Evolutionary conservation across 441 rosid genomes (phyloP).

Genomic region (Rhodomyrtus psidioides): DNA sequence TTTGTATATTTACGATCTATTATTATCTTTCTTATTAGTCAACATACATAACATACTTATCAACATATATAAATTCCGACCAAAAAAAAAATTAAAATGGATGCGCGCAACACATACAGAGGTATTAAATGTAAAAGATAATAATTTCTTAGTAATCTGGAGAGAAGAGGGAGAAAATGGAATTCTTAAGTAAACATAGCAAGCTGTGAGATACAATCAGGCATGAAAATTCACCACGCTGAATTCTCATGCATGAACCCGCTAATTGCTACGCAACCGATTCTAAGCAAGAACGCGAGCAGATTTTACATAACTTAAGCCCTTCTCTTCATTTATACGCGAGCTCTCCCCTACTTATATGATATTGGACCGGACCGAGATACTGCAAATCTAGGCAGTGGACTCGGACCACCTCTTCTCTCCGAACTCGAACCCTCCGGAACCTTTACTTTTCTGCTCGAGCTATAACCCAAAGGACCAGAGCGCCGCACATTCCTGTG

Average conservation of each 20-base stretch:
- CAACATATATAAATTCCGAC: too few relatives aligned
- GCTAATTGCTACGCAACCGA: background rate
- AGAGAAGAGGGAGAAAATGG: too few relatives aligned
- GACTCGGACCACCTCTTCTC: slow-evolving; percentile 86
- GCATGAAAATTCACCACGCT: background rate
- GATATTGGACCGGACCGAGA: slow-evolving; percentile 96
- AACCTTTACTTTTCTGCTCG: slow-evolving; percentile 59
- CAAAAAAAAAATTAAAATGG: too few relatives aligned
- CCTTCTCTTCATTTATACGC: background rate
- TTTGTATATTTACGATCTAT: too few relatives aligned
- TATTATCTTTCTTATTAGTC: too few relatives aligned
- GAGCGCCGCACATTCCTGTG: slow-evolving; percentile 72
- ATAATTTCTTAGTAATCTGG: too few relatives aligned
- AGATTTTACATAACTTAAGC: background rate
- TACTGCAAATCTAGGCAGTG: slow-evolving; percentile 86
- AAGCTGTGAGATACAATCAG: background rate
- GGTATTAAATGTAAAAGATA: too few relatives aligned
- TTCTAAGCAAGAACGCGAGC: background rate
- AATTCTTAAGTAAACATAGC: too few relatives aligned
- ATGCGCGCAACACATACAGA: too few relatives aligned
- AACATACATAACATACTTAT: too few relatives aligned
- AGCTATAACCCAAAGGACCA: slow-evolving; percentile 89
- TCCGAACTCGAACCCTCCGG: slow-evolving; percentile 65
- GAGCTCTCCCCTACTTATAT: slow-evolving; percentile 41
- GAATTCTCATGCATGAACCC: background rate